Evolutionary conservation across 768 basidiomycete species (phyloP).

Genomic region (Termitomyces sp.): DNA sequence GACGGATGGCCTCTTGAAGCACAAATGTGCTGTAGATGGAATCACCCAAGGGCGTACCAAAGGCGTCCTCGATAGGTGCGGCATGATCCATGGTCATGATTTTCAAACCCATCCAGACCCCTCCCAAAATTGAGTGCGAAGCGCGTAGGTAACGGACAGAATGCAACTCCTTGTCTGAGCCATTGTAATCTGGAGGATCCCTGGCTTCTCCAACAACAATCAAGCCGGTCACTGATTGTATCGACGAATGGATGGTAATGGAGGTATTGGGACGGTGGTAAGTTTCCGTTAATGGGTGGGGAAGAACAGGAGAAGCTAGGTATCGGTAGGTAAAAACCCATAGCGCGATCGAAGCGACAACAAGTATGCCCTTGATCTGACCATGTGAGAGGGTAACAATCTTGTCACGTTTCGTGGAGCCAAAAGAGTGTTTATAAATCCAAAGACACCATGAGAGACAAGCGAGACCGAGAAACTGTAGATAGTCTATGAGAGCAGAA

Average conservation of each 20-base stretch:
- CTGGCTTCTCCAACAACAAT: constrained; percentile 77
- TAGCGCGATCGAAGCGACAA: constrained; percentile 26
- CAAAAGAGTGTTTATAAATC: constrained; percentile 17
- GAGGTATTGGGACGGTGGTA: constrained; percentile 48
- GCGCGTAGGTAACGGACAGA: constrained; percentile 58
- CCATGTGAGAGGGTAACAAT: constrained; percentile 10
- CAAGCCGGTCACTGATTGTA: constrained; percentile 70
- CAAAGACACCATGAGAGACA: constrained; percentile 23
- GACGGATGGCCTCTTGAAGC: constrained; percentile 77
- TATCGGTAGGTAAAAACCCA: constrained; percentile 30
- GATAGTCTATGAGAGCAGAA: neutral
- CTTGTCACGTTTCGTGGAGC: constrained; percentile 14
- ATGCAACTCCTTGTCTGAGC: constrained; percentile 31
- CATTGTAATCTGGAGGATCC: constrained; percentile 26
- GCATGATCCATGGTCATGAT: constrained; percentile 36
- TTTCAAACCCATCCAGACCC: constrained; percentile 71
- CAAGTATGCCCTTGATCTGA: constrained; percentile 19
- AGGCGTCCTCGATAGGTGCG: constrained; percentile 41
- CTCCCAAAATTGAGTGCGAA: constrained; percentile 60
- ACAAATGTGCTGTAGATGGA: constrained; percentile 83
- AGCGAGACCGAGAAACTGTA: constrained; percentile 28
- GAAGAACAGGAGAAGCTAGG: constrained; percentile 52
- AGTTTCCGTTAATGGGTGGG: constrained; percentile 43
- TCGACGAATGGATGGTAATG: constrained; percentile 62
- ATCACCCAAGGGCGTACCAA: constrained; percentile 55